Percentiles rank a stretch among this genome's conserved stretches.
phyloP scores from a whole-genome alignment of 2,329 filamentous ascomycete genomes.

The Septoria linicola region DNA sequence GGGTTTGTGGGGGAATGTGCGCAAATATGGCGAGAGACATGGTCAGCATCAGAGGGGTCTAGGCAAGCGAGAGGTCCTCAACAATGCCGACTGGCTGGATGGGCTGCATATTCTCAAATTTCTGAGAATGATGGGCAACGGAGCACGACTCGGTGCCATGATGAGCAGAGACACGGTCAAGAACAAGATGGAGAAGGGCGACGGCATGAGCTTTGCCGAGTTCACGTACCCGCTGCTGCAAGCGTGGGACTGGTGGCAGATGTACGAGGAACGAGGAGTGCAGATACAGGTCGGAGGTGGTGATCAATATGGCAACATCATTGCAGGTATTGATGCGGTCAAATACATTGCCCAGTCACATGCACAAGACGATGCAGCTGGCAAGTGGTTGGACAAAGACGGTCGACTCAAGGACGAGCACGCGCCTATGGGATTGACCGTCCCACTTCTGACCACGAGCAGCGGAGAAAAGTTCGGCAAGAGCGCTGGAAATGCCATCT shows the following conservation, averaged over 20 bases:
- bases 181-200: constrained; percentile 75
- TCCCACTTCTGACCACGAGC: constrained; percentile 81
- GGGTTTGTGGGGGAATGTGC: constrained; percentile 72
- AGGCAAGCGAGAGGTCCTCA: constrained; percentile 67
- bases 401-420: constrained; percentile 44
- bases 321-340: constrained; percentile 81
- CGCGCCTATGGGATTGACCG: constrained; percentile 78
- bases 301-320: constrained; percentile 95
- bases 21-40: constrained; percentile 62
- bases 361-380: constrained; percentile 6
- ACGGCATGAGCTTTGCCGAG: constrained; percentile 92
- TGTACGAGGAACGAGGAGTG: constrained; percentile 67
- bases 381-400: constrained; percentile 27
- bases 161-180: constrained; percentile 87
- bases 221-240: constrained; percentile 92
- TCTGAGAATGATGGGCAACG: constrained; percentile 68
- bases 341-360: constrained; percentile 65
- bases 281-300: constrained; percentile 92
- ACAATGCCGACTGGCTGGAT: constrained; percentile 84
- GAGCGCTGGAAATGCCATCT: constrained; percentile 88
- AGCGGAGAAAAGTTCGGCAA: constrained; percentile 92
- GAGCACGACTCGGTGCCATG: constrained; percentile 80
- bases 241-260: constrained; percentile 93
- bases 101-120: constrained; percentile 71
- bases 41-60: constrained; percentile 62